Evolutionary conservation across 805 yeast genomes (phyloP), one percentile per base, ranked within the genome.

Genomic region (Brettanomyces sp.): DNA sequence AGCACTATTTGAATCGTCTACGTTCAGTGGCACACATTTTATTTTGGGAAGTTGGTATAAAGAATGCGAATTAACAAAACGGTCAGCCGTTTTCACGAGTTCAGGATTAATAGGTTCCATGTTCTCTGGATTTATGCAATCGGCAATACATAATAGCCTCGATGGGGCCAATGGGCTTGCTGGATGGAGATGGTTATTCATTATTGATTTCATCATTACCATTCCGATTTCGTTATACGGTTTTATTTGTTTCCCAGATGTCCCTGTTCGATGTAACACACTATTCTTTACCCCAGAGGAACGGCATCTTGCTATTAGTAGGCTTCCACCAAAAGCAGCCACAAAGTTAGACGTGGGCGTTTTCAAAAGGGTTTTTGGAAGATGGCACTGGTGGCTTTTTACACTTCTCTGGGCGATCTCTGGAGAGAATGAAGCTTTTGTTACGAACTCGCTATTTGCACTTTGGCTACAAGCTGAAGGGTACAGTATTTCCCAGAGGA

Each of bases 111-210:
- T 80, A 36, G 89, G 85, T 34, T 63, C 73, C 21, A 62, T 79
- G 51, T 77, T 84, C 8, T 70, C 82, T 3, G 84, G 85, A 25
- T 72, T 77, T 47, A 62, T 82, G 41, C 81, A 80, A 49, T 74
- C 80, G 21, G 75, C 80, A 8, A 69, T 77, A 28, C 73, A 66
- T 50, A 54, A 67, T 14, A 54, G 60, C 38, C 54, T 81, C 54
- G 64, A 70, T 45, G 83, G 81, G 14, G 62, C 53, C 4, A 57
- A 59, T 39, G 85, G 85, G 2, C 61, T 73, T 11, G 67, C 70
- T 8, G 78, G 84, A 7, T 82, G 87, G 86, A 66, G 77, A 64
- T 81, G 86, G 87, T 72, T 78, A 53, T 82, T 79, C 53, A 73
- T 82, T 41, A 67, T 82, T 46, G 84, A 80, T 57, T 82, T 80